These are phyloP conservation scores for Mrakia hoshinonis DNA, from an alignment of 768 basidiomycete species.

Conservation along the genomic window DNA sequence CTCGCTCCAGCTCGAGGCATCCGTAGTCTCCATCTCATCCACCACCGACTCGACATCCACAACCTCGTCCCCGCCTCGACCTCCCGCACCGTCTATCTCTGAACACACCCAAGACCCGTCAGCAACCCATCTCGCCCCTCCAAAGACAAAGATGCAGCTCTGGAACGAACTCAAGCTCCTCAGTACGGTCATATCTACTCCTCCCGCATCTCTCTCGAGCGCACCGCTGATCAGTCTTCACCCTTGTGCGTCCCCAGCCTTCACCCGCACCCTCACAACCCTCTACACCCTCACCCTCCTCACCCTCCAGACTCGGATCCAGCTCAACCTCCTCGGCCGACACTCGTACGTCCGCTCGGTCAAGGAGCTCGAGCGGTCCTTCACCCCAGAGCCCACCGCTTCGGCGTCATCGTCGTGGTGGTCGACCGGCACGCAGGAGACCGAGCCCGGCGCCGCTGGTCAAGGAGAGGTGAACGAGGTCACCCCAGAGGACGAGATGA, in stretches of 20 bases:
- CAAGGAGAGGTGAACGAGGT: slow-evolving; percentile 13
- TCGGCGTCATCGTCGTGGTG: slow-evolving; percentile 33
- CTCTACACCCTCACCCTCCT: slow-evolving; percentile 79
- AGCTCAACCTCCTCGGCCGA: slow-evolving; percentile 76
- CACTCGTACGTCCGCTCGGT: slow-evolving; percentile 68
- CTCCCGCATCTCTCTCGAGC: not conserved
- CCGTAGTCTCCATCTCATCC: slow-evolving; percentile 17
- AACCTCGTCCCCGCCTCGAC: not conserved
- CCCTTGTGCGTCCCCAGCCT: slow-evolving; percentile 47
- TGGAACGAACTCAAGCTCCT: slow-evolving; percentile 92
- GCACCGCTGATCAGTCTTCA: slow-evolving; percentile 5
- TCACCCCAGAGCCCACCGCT: not conserved
- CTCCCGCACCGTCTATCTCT: not conserved
- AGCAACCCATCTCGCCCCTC: not conserved
- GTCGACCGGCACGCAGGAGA: slow-evolving; percentile 37
- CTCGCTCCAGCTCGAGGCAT: slow-evolving; percentile 7
- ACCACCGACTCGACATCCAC: slow-evolving; percentile 1
- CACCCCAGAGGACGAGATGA: slow-evolving; percentile 58
- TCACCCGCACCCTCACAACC: slow-evolving; percentile 77
- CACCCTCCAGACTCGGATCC: slow-evolving; percentile 73
- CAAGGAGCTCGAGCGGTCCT: slow-evolving; percentile 20
- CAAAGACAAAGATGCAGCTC: slow-evolving; percentile 63
- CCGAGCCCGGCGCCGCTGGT: slow-evolving; percentile 43
- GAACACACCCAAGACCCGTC: not conserved
- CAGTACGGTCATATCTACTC: slow-evolving; percentile 46